A percentile compares a stretch with the other conserved stretches of the same genome.
Conservation (phyloP, 345 rosid genomes). For the Eutrema japonicum region DNA sequence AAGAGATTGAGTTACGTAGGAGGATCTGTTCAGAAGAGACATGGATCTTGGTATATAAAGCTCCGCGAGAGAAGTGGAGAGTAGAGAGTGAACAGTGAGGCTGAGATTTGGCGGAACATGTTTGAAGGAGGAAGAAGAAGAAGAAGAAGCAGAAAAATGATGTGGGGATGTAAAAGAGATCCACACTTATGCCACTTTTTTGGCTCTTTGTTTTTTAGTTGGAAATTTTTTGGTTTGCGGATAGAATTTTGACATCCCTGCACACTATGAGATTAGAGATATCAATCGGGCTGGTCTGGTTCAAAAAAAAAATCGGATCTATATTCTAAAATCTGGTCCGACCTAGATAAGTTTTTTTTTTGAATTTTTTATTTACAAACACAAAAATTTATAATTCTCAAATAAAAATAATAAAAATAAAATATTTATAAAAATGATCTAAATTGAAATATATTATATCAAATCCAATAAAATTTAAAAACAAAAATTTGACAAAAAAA, state of each 20-base stretch:
- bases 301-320: too few relatives aligned
- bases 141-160: conserved; percentile 4
- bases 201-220: conserved; percentile 23
- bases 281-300: too few relatives aligned
- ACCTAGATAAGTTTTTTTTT: too few relatives aligned
- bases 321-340: too few relatives aligned
- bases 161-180: conserved; percentile 39
- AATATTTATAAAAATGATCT: too few relatives aligned
- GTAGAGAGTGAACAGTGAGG: conserved; percentile 34
- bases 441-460: too few relatives aligned
- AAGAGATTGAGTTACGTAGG: conserved; percentile 33
- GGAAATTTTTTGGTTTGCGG: conserved; percentile 28
- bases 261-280: too few relatives aligned
- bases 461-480: too few relatives aligned
- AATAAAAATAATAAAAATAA: too few relatives aligned
- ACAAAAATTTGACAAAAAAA: too few relatives aligned
- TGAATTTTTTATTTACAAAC: too few relatives aligned
- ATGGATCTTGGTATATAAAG: conserved; percentile 29
- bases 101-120: conserved; percentile 42
- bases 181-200: conserved; percentile 56
- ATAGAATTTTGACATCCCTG: not conserved
- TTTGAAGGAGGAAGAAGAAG: conserved; percentile 18
- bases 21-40: conserved; percentile 60
- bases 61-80: conserved; percentile 36
- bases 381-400: too few relatives aligned